These are phyloP conservation scores for Curvularia eragrostidis DNA, from an alignment of 2,329 filamentous ascomycete species.

Conservation along the genomic window DNA sequence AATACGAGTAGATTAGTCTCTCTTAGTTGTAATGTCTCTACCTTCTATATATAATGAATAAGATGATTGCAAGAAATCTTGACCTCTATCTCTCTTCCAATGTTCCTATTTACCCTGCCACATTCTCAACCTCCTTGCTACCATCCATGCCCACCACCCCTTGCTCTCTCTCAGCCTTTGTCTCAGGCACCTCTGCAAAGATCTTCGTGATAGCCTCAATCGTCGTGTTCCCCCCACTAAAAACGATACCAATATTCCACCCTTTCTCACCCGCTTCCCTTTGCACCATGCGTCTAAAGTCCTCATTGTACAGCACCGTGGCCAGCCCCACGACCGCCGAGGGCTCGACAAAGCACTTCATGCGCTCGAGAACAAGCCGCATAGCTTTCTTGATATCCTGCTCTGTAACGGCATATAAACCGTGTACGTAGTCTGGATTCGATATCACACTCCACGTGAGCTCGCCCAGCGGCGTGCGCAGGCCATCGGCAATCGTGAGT, in stretches of 20 bases:
- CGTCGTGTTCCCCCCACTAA: conserved; percentile 71
- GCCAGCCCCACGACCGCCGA: conserved; percentile 85
- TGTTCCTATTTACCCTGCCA: conserved; percentile 40
- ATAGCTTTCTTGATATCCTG: conserved; percentile 80
- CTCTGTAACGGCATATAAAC: conserved; percentile 78
- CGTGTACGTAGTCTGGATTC: conserved; percentile 71
- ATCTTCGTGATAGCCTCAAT: conserved; percentile 66
- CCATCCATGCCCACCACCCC: conserved; percentile 52
- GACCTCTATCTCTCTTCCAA: not conserved
- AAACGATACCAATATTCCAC: conserved; percentile 72
- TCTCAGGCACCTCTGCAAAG: conserved; percentile 50
- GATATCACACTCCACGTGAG: conserved; percentile 80
- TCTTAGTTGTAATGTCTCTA: not conserved
- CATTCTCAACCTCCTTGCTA: conserved; percentile 54
- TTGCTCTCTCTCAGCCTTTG: conserved; percentile 49
- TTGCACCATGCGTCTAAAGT: conserved; percentile 73
- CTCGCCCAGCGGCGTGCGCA: conserved; percentile 80
- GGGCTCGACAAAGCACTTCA: conserved; percentile 92
- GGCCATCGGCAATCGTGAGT: conserved; percentile 85
- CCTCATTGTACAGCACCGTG: conserved; percentile 82
- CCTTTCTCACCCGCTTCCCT: conserved; percentile 72
- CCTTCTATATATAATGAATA: not conserved
- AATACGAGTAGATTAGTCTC: not conserved
- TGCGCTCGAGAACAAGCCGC: conserved; percentile 79
- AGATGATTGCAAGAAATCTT: not conserved